These are phyloP conservation scores for Stipa capillata DNA, from an alignment of 176 grass and related monocot species.

Conservation along the genomic window DNA sequence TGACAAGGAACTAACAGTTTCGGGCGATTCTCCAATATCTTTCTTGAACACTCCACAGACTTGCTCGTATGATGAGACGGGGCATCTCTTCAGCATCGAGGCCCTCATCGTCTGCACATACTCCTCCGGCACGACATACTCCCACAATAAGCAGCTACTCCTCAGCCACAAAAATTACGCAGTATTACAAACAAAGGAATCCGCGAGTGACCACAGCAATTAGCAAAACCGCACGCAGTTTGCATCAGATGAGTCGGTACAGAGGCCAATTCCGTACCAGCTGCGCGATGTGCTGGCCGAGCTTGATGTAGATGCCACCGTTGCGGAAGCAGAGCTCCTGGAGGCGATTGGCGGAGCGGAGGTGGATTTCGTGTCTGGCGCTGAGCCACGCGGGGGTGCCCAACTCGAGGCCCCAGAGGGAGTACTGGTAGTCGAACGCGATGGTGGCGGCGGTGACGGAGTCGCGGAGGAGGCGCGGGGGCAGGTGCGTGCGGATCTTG, in stretches of 20 bases:
- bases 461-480: constrained; percentile 66
- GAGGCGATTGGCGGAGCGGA: constrained; percentile 62
- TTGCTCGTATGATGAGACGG: constrained; percentile 77
- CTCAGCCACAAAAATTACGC: not conserved
- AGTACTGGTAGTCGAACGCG: constrained; percentile 74
- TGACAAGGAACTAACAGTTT: constrained; percentile 54
- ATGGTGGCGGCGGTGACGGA: constrained; percentile 57
- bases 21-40: constrained; percentile 67
- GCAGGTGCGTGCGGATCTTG: constrained; percentile 51
- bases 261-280: too few species aligned
- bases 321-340: constrained; percentile 94
- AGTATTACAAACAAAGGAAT: not conserved
- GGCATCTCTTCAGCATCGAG: constrained; percentile 89
- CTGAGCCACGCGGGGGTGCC: constrained; percentile 38
- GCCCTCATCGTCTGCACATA: constrained; percentile 82
- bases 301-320: constrained; percentile 89
- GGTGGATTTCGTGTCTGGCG: constrained; percentile 58
- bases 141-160: constrained; percentile 29
- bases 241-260: too few species aligned
- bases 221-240: too few species aligned
- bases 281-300: constrained; percentile 77
- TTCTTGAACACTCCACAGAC: constrained; percentile 53
- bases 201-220: not conserved
- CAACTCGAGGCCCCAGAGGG: constrained; percentile 57
- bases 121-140: constrained; percentile 85